These are phyloP conservation scores for Apiospora arundinis DNA, from an alignment of 2,329 filamentous ascomycete species.

Conservation along the genomic window DNA sequence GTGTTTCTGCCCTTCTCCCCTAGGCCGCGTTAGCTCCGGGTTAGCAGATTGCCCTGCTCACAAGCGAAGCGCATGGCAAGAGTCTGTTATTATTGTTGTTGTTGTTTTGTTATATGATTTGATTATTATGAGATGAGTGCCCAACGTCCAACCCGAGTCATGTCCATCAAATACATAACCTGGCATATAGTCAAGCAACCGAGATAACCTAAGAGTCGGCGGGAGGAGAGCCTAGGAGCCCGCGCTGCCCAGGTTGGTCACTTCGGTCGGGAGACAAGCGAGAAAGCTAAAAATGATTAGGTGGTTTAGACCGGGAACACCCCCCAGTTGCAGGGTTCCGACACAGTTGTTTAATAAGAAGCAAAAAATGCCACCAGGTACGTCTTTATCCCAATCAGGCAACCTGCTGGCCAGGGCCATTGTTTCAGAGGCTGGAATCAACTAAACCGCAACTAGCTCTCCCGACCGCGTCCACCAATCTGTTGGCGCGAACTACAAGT, in stretches of 20 bases:
- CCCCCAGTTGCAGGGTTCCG: conserved; percentile 14
- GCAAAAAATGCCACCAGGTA: conserved; percentile 14
- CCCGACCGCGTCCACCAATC: conserved; percentile 3
- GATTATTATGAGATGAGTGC: background rate
- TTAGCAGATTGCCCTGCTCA: conserved; percentile 2
- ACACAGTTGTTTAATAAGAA: conserved; percentile 12
- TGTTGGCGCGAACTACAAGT: conserved; percentile 7
- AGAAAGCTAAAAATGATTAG: conserved; percentile 6
- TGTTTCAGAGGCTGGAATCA: conserved; percentile 6
- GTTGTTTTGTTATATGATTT: background rate
- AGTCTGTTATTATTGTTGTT: background rate
- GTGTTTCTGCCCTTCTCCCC: conserved; percentile 17
- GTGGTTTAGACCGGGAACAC: background rate
- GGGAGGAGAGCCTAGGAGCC: too few relatives aligned
- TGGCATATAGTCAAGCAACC: background rate
- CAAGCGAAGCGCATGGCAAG: background rate
- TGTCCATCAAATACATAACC: background rate
- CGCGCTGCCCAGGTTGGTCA: background rate
- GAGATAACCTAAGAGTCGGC: background rate
- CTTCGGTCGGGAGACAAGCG: background rate
- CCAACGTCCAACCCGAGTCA: background rate
- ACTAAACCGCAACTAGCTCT: conserved; percentile 14
- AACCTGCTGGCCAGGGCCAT: background rate
- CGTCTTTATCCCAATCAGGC: background rate
- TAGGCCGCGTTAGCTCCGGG: background rate